phyloP scores from a whole-genome alignment of 345 rosid genomes.

The Excoecaria agallocha region DNA sequence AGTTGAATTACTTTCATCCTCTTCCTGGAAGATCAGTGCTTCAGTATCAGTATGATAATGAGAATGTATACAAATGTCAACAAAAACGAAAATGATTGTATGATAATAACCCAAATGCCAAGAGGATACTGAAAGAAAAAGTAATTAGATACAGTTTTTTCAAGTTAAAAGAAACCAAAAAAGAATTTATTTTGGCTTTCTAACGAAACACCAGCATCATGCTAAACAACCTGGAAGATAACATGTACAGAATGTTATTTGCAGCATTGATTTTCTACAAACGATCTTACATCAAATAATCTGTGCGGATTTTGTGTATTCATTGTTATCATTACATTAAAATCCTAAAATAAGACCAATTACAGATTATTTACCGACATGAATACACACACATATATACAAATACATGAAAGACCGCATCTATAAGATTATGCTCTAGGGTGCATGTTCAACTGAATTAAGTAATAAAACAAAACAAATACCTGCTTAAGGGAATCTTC shows the following conservation, averaged over 20 bases:
- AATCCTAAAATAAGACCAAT: neutral
- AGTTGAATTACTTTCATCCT: slow-evolving; percentile 42
- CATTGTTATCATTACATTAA: neutral
- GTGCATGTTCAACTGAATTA: neutral
- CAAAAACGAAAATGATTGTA: neutral
- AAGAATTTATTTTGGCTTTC: neutral
- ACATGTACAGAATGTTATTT: neutral
- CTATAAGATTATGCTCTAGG: neutral
- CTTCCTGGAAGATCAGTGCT: slow-evolving; percentile 52
- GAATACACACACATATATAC: neutral
- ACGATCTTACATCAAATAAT: neutral
- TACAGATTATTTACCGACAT: neutral
- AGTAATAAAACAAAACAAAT: slow-evolving; percentile 16
- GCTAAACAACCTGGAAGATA: neutral
- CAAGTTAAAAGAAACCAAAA: neutral
- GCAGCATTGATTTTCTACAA: neutral
- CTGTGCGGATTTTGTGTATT: neutral
- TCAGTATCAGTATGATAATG: slow-evolving; percentile 19
- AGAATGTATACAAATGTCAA: slow-evolving; percentile 17
- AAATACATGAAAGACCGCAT: neutral
- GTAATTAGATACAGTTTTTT: neutral
- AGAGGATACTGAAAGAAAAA: neutral
- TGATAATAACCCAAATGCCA: neutral
- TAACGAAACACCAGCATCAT: neutral
- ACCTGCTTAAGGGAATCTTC: slow-evolving; percentile 86